Conservation (phyloP, 371 early-diverging fungal genomes). For the Syncephalastrum contaminatum region DNA sequence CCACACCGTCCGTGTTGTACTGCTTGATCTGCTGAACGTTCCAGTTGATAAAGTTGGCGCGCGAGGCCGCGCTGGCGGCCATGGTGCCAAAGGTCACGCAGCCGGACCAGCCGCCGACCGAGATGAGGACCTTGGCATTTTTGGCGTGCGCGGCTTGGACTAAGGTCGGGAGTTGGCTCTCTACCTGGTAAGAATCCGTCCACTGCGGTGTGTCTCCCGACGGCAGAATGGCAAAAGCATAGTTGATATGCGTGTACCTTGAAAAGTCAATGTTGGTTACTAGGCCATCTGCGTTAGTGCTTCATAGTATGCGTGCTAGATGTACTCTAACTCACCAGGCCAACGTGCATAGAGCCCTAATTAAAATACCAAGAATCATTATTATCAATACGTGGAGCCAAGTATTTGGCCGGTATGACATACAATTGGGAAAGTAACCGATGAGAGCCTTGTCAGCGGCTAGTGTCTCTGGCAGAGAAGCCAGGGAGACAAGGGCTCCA, state of each 20-base stretch:
- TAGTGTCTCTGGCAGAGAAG: no score
- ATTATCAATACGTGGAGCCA: background rate
- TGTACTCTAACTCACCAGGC: slow-evolving; percentile 12
- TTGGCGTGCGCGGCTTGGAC: slow-evolving; percentile 47
- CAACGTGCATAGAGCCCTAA: slow-evolving; percentile 31
- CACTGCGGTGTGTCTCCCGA: slow-evolving; percentile 30
- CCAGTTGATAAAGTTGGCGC: slow-evolving; percentile 46
- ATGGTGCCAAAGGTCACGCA: slow-evolving; percentile 55
- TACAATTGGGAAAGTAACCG: slow-evolving; percentile 46
- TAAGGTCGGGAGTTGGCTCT: slow-evolving; percentile 27
- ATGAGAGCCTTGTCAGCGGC: slow-evolving; percentile 23
- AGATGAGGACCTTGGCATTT: slow-evolving; percentile 48
- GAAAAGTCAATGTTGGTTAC: slow-evolving; percentile 41
- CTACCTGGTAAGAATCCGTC: slow-evolving; percentile 19
- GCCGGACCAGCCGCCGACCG: slow-evolving; percentile 77
- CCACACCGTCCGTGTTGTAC: slow-evolving; percentile 37
- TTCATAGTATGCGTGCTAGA: background rate
- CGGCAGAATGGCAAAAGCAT: slow-evolving; percentile 43
- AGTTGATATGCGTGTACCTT: slow-evolving; percentile 60
- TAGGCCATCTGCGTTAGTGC: background rate
- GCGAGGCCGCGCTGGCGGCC: slow-evolving; percentile 32
- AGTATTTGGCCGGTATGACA: slow-evolving; percentile 6
- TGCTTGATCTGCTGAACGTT: slow-evolving; percentile 25
- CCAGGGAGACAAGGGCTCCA: no score
- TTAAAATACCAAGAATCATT: background rate